Percentiles rank a stretch among this genome's conserved stretches.
Conservation (phyloP, 2,329 filamentous ascomycete species). For the Beauveria rudraprayagi region DNA sequence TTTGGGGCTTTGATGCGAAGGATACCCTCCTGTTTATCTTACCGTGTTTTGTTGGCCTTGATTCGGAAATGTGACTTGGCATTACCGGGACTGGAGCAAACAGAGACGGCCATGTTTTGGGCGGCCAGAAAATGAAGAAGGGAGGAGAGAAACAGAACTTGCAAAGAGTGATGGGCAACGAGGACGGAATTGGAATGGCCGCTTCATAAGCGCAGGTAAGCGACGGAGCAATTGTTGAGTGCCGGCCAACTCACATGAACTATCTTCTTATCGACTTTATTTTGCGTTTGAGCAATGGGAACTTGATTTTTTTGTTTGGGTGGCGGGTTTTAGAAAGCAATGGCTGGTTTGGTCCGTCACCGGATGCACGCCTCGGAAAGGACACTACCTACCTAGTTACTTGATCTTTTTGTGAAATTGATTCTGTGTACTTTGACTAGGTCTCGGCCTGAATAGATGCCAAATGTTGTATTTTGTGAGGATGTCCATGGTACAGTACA, state of each 20-base stretch:
- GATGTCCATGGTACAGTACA: too few species aligned
- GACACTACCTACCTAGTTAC: constrained; percentile 1
- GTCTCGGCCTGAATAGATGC: background rate
- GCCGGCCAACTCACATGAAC: background rate
- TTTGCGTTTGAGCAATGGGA: constrained; percentile 10
- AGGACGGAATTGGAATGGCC: background rate
- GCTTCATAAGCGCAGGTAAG: background rate
- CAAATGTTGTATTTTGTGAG: too few species aligned
- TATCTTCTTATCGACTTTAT: constrained; percentile 3
- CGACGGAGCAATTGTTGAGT: background rate
- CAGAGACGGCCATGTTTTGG: background rate
- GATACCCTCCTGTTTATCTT: constrained; percentile 30
- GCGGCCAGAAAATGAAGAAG: background rate
- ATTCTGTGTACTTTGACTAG: background rate
- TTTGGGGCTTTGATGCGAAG: constrained; percentile 28
- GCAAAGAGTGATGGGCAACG: background rate
- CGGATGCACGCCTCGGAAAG: constrained; percentile 11
- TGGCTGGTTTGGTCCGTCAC: constrained; percentile 12
- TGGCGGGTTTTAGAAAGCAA: constrained; percentile 14
- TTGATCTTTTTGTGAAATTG: constrained; percentile 8
- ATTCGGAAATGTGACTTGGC: background rate
- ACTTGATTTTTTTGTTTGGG: constrained; percentile 3
- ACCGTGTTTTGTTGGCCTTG: background rate
- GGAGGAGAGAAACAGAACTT: background rate
- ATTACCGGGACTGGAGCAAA: background rate